These are phyloP conservation scores for Septoria petroselini DNA, from an alignment of 2,329 filamentous ascomycete genomes.

Conservation along the genomic window DNA sequence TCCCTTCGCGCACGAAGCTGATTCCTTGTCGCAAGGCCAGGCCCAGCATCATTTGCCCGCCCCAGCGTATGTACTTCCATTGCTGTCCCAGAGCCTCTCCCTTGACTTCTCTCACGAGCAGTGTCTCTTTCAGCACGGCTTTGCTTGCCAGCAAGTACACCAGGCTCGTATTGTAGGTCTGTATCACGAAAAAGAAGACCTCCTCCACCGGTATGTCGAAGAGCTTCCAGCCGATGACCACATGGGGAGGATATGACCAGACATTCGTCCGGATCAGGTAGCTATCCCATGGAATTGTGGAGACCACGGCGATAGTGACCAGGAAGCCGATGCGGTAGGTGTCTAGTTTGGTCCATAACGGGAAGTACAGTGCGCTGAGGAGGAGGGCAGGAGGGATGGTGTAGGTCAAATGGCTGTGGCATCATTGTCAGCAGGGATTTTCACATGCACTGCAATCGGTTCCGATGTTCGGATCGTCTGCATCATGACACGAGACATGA, in stretches of 20 bases:
- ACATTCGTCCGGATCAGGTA: conserved; percentile 66
- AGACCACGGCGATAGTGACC: conserved; percentile 60
- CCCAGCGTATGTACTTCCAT: conserved; percentile 44
- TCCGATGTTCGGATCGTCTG: conserved; percentile 2
- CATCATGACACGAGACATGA: neutral
- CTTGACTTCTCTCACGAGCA: conserved; percentile 47
- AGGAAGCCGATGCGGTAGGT: conserved; percentile 61
- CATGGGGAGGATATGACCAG: conserved; percentile 68
- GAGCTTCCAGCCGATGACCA: conserved; percentile 60
- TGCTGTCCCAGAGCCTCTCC: conserved; percentile 25
- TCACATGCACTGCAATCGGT: conserved; percentile 4
- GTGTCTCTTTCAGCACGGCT: conserved; percentile 55
- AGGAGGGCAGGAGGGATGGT: conserved; percentile 62
- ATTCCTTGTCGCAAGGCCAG: conserved; percentile 47
- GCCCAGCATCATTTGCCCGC: conserved; percentile 53
- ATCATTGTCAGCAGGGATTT: neutral
- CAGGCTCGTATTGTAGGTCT: conserved; percentile 69
- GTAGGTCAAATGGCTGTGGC: conserved; percentile 60
- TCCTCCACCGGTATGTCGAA: conserved; percentile 68
- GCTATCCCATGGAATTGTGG: conserved; percentile 74
- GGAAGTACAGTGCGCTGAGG: conserved; percentile 59
- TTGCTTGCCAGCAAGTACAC: conserved; percentile 67
- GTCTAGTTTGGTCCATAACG: conserved; percentile 61
- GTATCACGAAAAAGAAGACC: conserved; percentile 73
- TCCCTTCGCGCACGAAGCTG: conserved; percentile 46